These are phyloP conservation scores for Jatropha multifida DNA, from an alignment of 441 rosid species.

Conservation along the genomic window DNA sequence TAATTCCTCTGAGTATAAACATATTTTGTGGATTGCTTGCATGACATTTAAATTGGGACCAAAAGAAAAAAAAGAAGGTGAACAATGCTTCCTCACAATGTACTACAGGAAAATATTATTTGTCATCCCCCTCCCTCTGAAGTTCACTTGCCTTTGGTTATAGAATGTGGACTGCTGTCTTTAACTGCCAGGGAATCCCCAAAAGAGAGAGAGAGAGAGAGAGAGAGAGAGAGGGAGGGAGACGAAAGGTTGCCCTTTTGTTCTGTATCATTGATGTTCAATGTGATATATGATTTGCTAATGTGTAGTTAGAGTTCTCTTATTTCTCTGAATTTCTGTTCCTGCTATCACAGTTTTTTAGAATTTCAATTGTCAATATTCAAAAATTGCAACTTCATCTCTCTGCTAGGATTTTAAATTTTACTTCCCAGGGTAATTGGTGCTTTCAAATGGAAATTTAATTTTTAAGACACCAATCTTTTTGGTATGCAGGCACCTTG, in stretches of 20 bases:
- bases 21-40: background rate
- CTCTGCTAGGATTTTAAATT: constrained; percentile 1
- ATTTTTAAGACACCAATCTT: background rate
- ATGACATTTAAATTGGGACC: background rate
- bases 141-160: background rate
- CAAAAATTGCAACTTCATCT: background rate
- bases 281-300: background rate
- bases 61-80: background rate
- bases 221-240: background rate
- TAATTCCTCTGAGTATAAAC: background rate
- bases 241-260: background rate
- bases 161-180: constrained; percentile 2
- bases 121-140: background rate
- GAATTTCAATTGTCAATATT: background rate
- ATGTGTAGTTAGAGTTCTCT: background rate
- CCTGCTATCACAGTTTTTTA: background rate
- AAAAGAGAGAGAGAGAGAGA: background rate
- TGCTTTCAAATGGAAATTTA: background rate
- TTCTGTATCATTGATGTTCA: background rate
- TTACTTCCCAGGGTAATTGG: background rate
- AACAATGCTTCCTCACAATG: background rate
- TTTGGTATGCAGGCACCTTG: constrained; percentile 71
- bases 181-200: background rate
- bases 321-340: background rate
- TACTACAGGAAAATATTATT: background rate